These are phyloP conservation scores for Zalaria sp. DNA, from an alignment of 2,329 filamentous ascomycete species.

Conservation along the genomic window DNA sequence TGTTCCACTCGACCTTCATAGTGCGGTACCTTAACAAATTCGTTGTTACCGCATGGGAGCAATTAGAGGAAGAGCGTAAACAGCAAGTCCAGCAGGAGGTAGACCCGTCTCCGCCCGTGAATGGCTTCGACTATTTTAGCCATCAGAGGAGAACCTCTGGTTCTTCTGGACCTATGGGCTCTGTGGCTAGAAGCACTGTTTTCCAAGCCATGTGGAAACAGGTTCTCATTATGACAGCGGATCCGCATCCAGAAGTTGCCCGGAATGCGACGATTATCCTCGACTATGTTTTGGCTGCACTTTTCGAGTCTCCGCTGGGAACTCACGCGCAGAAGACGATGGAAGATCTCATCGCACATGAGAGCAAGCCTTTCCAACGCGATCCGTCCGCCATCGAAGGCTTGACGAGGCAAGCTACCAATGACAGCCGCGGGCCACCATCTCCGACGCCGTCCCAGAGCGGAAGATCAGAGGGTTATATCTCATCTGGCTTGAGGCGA, in stretches of 20 bases:
- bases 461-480: conserved; percentile 42
- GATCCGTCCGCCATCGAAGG: conserved; percentile 1
- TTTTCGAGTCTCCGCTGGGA: conserved; percentile 66
- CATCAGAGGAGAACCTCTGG: conserved; percentile 4
- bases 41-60: conserved; percentile 80
- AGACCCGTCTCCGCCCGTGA: background rate
- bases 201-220: conserved; percentile 94
- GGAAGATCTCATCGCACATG: conserved; percentile 45
- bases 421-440: conserved; percentile 24
- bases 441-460: conserved; percentile 33
- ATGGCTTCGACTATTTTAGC: conserved; percentile 3
- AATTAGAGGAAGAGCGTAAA: conserved; percentile 58
- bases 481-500: conserved; percentile 44
- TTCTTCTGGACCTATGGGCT: conserved; percentile 1
- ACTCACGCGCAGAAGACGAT: conserved; percentile 56
- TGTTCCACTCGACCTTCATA: conserved; percentile 88
- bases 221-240: conserved; percentile 75
- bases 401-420: conserved; percentile 10
- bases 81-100: conserved; percentile 1
- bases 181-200: conserved; percentile 57
- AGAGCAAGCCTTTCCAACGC: conserved; percentile 7
- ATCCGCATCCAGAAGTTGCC: conserved; percentile 88
- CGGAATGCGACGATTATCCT: conserved; percentile 72
- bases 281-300: conserved; percentile 66
- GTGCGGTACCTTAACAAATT: conserved; percentile 87